phyloP scores from a whole-genome alignment of 2,329 filamentous ascomycete genomes.

The Torrubiellomyces zombiae region DNA sequence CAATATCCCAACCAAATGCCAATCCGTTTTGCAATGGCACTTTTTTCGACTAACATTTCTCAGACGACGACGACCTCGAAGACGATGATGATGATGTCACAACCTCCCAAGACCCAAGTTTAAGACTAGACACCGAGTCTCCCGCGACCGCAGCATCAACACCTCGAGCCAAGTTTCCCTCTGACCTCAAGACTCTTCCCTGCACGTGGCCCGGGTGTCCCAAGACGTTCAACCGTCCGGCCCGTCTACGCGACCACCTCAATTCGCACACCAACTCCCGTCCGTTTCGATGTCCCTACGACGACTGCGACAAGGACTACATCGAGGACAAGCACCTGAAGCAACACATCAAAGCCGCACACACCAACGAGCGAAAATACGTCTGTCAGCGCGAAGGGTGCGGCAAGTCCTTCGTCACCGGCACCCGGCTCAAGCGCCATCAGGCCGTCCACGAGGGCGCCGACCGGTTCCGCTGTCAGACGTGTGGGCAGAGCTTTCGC shows the following conservation, averaged over 20 bases:
- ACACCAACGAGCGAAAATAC: slow-evolving; percentile 54
- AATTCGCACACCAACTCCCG: slow-evolving; percentile 76
- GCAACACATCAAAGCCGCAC: slow-evolving; percentile 70
- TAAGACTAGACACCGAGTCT: slow-evolving; percentile 15
- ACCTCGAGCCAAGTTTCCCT: slow-evolving; percentile 41
- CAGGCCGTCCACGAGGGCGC: slow-evolving; percentile 57
- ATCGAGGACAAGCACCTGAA: slow-evolving; percentile 73
- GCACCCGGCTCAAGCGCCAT: slow-evolving; percentile 62
- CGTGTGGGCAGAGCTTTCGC: slow-evolving; percentile 64
- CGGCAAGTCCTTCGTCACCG: slow-evolving; percentile 66
- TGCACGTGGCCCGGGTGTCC: slow-evolving; percentile 60
- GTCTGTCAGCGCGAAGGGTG: slow-evolving; percentile 58
- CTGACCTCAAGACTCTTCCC: slow-evolving; percentile 57
- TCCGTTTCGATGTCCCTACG: slow-evolving; percentile 54
- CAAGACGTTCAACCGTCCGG: slow-evolving; percentile 79
- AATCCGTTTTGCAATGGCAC: too few species aligned
- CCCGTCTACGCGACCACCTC: slow-evolving; percentile 62
- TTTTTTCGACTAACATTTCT: not conserved
- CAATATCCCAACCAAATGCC: too few species aligned
- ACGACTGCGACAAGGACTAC: slow-evolving; percentile 67
- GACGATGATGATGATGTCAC: slow-evolving; percentile 17
- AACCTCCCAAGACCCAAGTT: slow-evolving; percentile 15
- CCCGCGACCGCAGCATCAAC: slow-evolving; percentile 18
- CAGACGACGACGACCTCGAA: slow-evolving; percentile 11
- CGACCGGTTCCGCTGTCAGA: slow-evolving; percentile 58